Conservation (phyloP, 495 filamentous ascomycete genomes). For the Margaritispora aquatica region DNA sequence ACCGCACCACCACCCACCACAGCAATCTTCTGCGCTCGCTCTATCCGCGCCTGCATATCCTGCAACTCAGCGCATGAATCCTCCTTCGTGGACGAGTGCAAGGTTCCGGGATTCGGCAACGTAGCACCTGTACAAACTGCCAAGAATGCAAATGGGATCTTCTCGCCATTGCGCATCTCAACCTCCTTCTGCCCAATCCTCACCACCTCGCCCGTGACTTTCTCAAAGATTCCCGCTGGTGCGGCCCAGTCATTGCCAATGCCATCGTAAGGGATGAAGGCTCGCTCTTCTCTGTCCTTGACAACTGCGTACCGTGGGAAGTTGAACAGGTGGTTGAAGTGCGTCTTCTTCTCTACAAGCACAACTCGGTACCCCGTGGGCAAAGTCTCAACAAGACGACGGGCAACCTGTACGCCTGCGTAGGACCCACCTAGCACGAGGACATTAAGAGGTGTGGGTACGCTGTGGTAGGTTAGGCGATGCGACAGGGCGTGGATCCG, state of each 20-base stretch:
- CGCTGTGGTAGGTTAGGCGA: conserved; percentile 1
- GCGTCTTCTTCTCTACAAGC: conserved; percentile 50
- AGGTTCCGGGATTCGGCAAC: conserved; percentile 47
- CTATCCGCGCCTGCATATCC: conserved; percentile 30
- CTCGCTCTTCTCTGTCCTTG: conserved; percentile 36
- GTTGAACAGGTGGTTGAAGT: conserved; percentile 53
- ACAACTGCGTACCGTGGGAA: conserved; percentile 44
- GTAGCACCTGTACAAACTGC: conserved; percentile 48
- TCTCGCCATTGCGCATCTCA: conserved; percentile 15
- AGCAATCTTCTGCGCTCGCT: conserved; percentile 37
- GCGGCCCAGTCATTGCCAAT: conserved; percentile 18
- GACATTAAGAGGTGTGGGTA: conserved; percentile 33
- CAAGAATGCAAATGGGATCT: conserved; percentile 49
- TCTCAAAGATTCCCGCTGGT: conserved; percentile 22
- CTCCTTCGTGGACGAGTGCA: conserved; percentile 33
- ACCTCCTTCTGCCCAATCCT: conserved; percentile 25
- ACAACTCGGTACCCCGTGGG: conserved; percentile 45
- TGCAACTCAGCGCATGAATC: conserved; percentile 42
- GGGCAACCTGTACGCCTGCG: conserved; percentile 40
- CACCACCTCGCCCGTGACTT: conserved; percentile 28
- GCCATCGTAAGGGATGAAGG: conserved; percentile 42
- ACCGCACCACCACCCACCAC: conserved; percentile 58
- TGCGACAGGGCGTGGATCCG: conserved; percentile 2
- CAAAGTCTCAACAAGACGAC: conserved; percentile 38
- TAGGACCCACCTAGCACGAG: conserved; percentile 53